A percentile compares a stretch with the other conserved stretches of the same genome.
These are phyloP conservation scores for Rhodotorula paludigena DNA, from an alignment of 768 basidiomycete species.

Conservation along the genomic window DNA sequence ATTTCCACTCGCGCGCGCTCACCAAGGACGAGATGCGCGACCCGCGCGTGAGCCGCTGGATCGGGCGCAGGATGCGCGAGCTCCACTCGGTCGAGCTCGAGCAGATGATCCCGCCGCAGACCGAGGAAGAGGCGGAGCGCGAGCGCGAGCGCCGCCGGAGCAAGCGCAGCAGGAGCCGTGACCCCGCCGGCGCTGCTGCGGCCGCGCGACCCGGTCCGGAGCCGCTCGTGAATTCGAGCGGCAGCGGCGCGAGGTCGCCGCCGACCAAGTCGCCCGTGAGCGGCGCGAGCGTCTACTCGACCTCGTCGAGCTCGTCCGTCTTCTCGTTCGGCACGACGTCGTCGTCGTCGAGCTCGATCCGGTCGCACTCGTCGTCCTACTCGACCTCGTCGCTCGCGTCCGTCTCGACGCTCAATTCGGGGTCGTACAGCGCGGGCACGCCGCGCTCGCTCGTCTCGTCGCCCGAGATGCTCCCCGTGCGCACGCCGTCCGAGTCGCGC, in stretches of 20 bases:
- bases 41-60: slow-evolving; percentile 69
- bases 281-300: slow-evolving; percentile 30
- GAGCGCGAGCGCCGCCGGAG: neutral
- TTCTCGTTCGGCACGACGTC: slow-evolving; percentile 40
- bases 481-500: slow-evolving; percentile 23
- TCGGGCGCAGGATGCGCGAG: slow-evolving; percentile 92
- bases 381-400: slow-evolving; percentile 15
- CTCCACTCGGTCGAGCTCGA: slow-evolving; percentile 84
- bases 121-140: slow-evolving; percentile 7
- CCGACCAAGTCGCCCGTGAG: slow-evolving; percentile 4
- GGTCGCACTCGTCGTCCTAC: slow-evolving; percentile 2
- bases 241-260: neutral
- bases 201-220: neutral
- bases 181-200: slow-evolving; percentile 4
- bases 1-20: slow-evolving; percentile 80
- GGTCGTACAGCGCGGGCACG: neutral
- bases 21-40: slow-evolving; percentile 72
- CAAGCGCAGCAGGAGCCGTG: neutral
- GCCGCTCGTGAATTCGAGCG: neutral
- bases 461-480: slow-evolving; percentile 20
- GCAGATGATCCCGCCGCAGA: slow-evolving; percentile 51
- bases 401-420: slow-evolving; percentile 21
- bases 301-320: slow-evolving; percentile 35
- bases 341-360: neutral
- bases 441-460: slow-evolving; percentile 14